Evolutionary conservation across 768 basidiomycete genomes (phyloP).

Genomic region (Rhizopogon roseolus): DNA sequence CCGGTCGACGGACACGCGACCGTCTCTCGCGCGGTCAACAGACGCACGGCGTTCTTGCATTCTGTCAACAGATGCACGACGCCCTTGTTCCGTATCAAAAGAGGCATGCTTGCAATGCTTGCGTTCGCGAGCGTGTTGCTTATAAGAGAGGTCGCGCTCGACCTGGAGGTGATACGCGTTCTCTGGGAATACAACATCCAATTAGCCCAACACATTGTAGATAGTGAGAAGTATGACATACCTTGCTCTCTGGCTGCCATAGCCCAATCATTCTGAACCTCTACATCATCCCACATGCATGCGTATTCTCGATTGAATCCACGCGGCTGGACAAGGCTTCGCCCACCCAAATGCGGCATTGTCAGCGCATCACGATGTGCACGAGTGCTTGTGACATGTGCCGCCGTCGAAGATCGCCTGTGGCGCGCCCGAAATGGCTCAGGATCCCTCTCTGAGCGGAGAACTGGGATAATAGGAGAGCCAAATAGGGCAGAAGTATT

Average conservation of each 20-base stretch:
- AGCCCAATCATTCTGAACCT: background rate
- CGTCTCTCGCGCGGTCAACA: background rate
- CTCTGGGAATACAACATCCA: constrained; percentile 6
- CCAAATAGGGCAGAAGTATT: background rate
- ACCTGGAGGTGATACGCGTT: background rate
- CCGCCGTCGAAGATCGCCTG: background rate
- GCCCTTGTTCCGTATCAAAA: background rate
- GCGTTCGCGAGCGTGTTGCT: background rate
- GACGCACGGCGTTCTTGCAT: background rate
- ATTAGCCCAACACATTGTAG: background rate
- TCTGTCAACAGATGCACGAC: background rate
- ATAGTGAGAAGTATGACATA: background rate
- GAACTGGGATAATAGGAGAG: background rate
- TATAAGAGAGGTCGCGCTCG: background rate
- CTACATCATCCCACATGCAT: background rate
- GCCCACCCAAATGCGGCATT: background rate
- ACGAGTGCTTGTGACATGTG: background rate
- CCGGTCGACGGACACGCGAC: background rate
- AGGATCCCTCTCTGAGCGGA: too few species aligned
- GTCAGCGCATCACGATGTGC: background rate
- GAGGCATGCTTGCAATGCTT: background rate
- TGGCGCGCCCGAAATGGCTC: background rate
- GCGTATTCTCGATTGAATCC: background rate
- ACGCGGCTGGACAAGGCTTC: background rate
- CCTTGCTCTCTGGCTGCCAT: constrained; percentile 2